These are phyloP conservation scores for Allium fistulosum DNA, from an alignment of 106 monocot species.

Conservation along the genomic window DNA sequence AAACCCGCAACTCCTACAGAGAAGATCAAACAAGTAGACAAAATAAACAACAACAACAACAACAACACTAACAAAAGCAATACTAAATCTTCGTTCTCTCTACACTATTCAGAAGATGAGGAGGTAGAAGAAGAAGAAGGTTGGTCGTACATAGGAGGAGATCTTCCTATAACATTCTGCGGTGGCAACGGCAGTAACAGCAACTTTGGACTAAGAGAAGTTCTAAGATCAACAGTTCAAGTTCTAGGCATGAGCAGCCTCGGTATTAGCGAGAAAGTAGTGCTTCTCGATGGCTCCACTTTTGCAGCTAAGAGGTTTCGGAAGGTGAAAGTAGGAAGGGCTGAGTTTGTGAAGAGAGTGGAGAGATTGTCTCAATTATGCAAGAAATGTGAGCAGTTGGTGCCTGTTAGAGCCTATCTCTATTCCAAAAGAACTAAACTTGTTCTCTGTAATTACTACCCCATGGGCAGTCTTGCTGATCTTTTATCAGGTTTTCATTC, in stretches of 20 bases:
- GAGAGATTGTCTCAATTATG: slow-evolving; percentile 1
- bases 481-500: not conserved
- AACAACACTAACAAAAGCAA: not conserved
- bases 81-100: not conserved
- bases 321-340: slow-evolving; percentile 1
- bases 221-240: slow-evolving; percentile 4
- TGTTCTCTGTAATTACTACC: slow-evolving; percentile 5
- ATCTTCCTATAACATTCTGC: not conserved
- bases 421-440: slow-evolving; percentile 10
- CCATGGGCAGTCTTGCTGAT: slow-evolving; percentile 8
- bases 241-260: slow-evolving; percentile 4
- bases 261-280: slow-evolving; percentile 4
- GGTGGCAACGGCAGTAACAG: not conserved
- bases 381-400: slow-evolving; percentile 2
- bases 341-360: slow-evolving; percentile 6
- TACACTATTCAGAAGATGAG: not conserved
- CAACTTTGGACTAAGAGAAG: not conserved
- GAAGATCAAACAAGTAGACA: not conserved
- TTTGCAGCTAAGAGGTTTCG: slow-evolving; percentile 1
- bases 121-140: slow-evolving; percentile 2
- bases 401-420: not conserved
- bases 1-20: not conserved
- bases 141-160: not conserved
- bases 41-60: not conserved
- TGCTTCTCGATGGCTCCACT: slow-evolving; percentile 5